Base-by-base conservation (phyloP, 805 yeast species). In the Candida tibetensis region DNA sequence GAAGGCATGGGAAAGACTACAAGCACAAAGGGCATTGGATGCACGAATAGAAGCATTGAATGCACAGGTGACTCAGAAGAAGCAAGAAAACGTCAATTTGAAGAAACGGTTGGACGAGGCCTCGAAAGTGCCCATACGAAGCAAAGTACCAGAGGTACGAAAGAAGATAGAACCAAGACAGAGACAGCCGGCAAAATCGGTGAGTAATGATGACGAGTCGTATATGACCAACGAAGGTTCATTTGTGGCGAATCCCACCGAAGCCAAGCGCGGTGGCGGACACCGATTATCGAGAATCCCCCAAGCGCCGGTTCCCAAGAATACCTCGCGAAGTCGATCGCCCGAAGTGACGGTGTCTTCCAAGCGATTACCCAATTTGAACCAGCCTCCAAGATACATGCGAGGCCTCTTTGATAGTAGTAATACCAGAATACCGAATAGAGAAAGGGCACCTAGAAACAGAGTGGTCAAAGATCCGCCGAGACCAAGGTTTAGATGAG, bases 351-450 rank as follows among this genome's bases (percentile, higher is more conserved):
- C 25, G 25, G 25, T 21, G 9, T 7, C 9, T 21, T 28, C 44
- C 31, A 39, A 31, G 18, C 33, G 29, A 9, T 55, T 57, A 3
- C 74, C 74, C n/a, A 65, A 69, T 40, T 56, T 69, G 28, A 57
- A 68, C 51, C 74, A 69, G 46, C 64, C 69, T 2, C 72, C 73
- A 8, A 52, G 74, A 34, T 69, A 67, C 50, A 55, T 67, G 65
- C 49, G 58, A 14, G 72, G 70, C 3, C 55, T 67, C 17, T 62
- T 63, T 41, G 66, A 59, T 26, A 48, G 47, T 14, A 40, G 44
- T 25, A 39, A 37, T 26, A 32, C 37, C 18, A 29, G 36, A 22
- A 25, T 31, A 17, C 30, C 27, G 30, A 31, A 28, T n/a, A 29
- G 36, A 28, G 18, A 19, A 12, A 31, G 23, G 26, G 34, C 34